phyloP scores from a whole-genome alignment of 352 stramenopile species.

The Phytophthora podocarpi region DNA sequence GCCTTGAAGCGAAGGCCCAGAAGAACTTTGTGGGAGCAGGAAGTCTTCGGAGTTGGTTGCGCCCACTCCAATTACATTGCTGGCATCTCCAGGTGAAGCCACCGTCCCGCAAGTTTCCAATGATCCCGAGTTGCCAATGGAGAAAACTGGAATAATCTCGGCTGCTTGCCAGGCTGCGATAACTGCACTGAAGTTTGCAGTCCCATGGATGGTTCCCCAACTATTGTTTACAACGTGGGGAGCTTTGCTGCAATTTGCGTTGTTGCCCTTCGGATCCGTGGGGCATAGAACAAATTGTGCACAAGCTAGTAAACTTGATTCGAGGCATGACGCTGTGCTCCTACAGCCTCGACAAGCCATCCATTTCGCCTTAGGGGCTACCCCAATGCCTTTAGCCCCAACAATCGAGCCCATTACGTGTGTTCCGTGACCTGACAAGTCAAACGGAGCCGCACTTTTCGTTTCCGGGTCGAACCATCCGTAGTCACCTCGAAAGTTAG shows the following conservation, averaged over 20 bases:
- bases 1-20: conserved; percentile 31
- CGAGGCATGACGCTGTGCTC: conserved; percentile 22
- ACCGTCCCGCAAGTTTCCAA: conserved; percentile 29
- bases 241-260: conserved; percentile 46
- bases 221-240: conserved; percentile 61
- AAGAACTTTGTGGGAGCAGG: conserved; percentile 38
- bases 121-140: conserved; percentile 44
- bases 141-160: conserved; percentile 52
- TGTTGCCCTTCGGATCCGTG: conserved; percentile 39
- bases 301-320: conserved; percentile 49
- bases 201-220: conserved; percentile 34
- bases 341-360: conserved; percentile 31
- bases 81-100: conserved; percentile 36
- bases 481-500: conserved; percentile 18
- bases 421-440: conserved; percentile 37
- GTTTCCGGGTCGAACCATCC: conserved; percentile 41
- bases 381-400: conserved; percentile 27
- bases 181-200: conserved; percentile 33
- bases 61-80: conserved; percentile 47
- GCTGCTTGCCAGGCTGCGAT: conserved; percentile 45
- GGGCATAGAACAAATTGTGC: conserved; percentile 61
- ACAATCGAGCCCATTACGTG: conserved; percentile 32
- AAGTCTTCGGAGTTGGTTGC: conserved; percentile 28
- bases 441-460: conserved; percentile 23
- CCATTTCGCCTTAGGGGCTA: conserved; percentile 34